Conservation (phyloP, 2,329 filamentous ascomycete genomes). For the Colletotrichum sp. region DNA sequence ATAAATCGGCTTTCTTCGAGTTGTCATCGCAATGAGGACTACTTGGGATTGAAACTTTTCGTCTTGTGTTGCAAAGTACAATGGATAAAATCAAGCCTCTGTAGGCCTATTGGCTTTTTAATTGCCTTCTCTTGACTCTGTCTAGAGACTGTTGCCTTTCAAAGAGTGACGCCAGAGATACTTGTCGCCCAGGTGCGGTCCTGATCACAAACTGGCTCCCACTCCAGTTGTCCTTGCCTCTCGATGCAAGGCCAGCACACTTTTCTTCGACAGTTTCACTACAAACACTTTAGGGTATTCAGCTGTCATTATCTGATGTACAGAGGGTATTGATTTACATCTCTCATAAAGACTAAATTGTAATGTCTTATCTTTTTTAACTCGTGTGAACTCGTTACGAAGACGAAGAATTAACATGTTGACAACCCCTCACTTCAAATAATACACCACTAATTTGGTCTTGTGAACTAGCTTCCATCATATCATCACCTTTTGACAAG, state of each 20-base stretch:
- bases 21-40: not conserved
- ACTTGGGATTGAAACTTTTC: not conserved
- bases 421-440: not conserved
- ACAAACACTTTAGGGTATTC: not conserved
- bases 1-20: not conserved
- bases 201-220: rapidly evolving
- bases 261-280: not conserved
- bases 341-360: too few species aligned
- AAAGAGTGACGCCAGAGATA: not conserved
- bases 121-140: not conserved
- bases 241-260: not conserved
- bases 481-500: not conserved
- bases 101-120: not conserved
- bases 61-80: not conserved
- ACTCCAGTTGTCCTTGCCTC: not conserved
- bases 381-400: not conserved
- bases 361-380: not conserved
- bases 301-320: not conserved
- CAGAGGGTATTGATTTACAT: not conserved
- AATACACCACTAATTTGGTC: not conserved
- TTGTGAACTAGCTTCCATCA: not conserved
- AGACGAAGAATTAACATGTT: not conserved
- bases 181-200: not conserved
- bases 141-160: not conserved
- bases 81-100: not conserved